phyloP scores from a whole-genome alignment of 192 early-diverging fungal species.

The Chytriomyces confervae region DNA sequence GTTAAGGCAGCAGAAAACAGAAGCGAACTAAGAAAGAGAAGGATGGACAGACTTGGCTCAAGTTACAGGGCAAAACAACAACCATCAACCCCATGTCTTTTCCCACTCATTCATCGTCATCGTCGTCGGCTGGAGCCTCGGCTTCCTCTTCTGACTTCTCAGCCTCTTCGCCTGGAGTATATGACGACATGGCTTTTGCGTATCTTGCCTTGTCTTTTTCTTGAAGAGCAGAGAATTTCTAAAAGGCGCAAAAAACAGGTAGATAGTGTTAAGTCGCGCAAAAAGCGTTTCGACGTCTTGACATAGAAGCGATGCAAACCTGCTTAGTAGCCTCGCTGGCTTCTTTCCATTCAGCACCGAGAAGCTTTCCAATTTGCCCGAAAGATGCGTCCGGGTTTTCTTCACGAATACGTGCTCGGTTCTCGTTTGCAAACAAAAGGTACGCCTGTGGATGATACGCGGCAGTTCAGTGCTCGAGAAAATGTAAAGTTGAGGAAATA shows the following conservation, averaged over 20 bases:
- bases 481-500: neutral
- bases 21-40: neutral
- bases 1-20: no score
- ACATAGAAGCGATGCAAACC: conserved; percentile 21
- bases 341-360: conserved; percentile 74
- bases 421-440: conserved; percentile 88
- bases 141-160: neutral
- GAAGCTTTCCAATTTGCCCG: conserved; percentile 69
- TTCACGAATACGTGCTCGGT: conserved; percentile 75
- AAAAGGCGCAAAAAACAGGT: neutral
- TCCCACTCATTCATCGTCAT: conserved; percentile 6
- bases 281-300: neutral
- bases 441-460: conserved; percentile 59
- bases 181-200: conserved; percentile 39
- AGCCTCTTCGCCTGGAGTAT: conserved; percentile 21
- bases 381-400: conserved; percentile 75
- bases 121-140: neutral
- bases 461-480: neutral
- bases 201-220: conserved; percentile 53
- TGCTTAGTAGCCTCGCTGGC: conserved; percentile 60
- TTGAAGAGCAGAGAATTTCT: conserved; percentile 50
- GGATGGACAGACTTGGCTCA: neutral
- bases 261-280: neutral
- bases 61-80: neutral
- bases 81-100: neutral